A percentile compares a stretch with the other conserved stretches of the same genome.
Evolutionary conservation across 352 stramenopile species (phyloP).

Genomic region (Phytophthora agathidicida): DNA sequence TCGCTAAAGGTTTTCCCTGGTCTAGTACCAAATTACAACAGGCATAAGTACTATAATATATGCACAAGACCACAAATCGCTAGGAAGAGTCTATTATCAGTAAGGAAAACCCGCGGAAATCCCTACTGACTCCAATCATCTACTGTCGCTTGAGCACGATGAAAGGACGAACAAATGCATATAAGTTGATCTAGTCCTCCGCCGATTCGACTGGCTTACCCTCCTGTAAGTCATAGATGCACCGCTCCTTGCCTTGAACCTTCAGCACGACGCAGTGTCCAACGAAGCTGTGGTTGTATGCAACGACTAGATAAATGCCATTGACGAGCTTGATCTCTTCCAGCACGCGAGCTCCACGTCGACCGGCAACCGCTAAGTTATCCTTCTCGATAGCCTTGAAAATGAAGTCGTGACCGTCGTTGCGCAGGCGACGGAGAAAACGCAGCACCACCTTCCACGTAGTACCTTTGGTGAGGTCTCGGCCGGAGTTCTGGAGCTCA

Average conservation of each 20-base stretch:
- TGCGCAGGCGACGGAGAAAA: background rate
- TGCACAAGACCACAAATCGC: background rate
- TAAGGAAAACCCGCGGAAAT: conserved; percentile 3
- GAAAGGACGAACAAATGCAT: conserved; percentile 1
- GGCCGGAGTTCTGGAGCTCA: background rate
- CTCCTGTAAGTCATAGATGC: conserved; percentile 1
- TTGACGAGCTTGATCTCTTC: background rate
- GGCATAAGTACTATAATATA: background rate
- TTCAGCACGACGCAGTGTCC: background rate
- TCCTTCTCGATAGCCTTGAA: background rate
- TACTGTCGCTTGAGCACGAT: conserved; percentile 6
- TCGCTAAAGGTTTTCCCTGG: conserved; percentile 6
- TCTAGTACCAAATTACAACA: conserved; percentile 3
- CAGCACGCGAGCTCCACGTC: background rate
- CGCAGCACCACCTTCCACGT: background rate
- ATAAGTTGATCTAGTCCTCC: background rate
- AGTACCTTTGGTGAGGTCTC: conserved; percentile 1
- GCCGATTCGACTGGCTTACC: background rate
- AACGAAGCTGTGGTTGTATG: conserved; percentile 5
- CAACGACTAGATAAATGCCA: background rate
- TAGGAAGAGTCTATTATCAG: conserved; percentile 1
- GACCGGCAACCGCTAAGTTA: background rate
- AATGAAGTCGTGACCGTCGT: background rate
- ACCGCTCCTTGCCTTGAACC: background rate
- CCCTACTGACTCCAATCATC: conserved; percentile 1